phyloP scores from a whole-genome alignment of 768 basidiomycete genomes.

The Lactarius hatsudake region DNA sequence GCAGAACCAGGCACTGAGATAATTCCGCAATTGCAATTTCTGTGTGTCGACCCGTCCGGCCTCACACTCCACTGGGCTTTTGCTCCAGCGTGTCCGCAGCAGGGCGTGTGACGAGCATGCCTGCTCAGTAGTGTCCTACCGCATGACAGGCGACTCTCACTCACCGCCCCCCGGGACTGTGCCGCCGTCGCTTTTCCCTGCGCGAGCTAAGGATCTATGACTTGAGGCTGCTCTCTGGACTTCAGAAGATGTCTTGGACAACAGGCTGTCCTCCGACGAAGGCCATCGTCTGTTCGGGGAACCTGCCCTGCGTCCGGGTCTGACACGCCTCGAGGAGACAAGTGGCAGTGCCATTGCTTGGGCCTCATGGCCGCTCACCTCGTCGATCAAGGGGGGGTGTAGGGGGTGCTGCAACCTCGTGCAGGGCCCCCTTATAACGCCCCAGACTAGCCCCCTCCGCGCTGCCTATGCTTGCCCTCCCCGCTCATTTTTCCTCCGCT shows the following conservation, averaged over 20 bases:
- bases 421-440: conserved; percentile 3
- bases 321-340: neutral
- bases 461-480: neutral
- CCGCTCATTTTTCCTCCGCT: neutral
- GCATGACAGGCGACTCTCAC: neutral
- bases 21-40: neutral
- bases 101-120: neutral
- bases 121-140: neutral
- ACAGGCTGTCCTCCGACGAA: neutral
- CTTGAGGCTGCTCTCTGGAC: neutral
- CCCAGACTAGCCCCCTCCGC: neutral
- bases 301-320: neutral
- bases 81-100: conserved; percentile 7
- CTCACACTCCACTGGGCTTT: neutral
- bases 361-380: neutral
- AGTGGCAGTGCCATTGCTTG: neutral
- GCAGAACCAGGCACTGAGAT: conserved; percentile 2
- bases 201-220: neutral
- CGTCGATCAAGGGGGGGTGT: neutral
- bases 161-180: neutral
- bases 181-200: neutral
- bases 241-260: neutral
- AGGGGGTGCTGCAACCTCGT: conserved; percentile 4
- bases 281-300: neutral
- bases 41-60: neutral